Evolutionary conservation across 257 asterid species (phyloP), one percentile per base, ranked within the genome.

Genomic region (Solanum habrochaites): DNA sequence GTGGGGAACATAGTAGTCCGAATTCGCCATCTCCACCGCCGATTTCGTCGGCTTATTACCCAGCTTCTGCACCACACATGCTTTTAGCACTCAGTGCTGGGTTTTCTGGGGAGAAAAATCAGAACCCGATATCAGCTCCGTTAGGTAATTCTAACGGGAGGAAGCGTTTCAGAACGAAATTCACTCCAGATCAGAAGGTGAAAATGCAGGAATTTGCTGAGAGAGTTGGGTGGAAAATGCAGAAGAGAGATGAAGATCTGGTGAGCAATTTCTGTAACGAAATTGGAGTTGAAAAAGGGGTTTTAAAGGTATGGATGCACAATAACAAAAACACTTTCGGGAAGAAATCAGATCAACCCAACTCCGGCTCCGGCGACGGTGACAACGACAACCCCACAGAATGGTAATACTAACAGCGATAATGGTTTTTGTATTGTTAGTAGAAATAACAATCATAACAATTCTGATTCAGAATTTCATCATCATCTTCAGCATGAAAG

Each of bases 11-110:
- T 85, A 90, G 93, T 88, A 92, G 96, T 83, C 98, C 98, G 5
- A 91, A 93, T 43, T 95, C 99, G 0, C 97, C 96, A 0, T 95
- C 99, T 0, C 99, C 98, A 1, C 99, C 98, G 64, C 99, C 98
- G 93, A 96, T 96, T 93, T 96, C 99, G 6, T 94, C 98, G 18
- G 89, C 97, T 18, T 95, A 95, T 93, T 96, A 94, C 69, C 85
- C 85, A 90, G 96, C 98, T 2, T 95, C 98, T 4, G 98, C 98
- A 25, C 98, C 99, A 21, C 99, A 94, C 88, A 92, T 95, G 98
- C 90, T 94, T 29, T 90, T 97, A 4, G 96, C 99, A 2, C 93
- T 96, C 42, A 92, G 94, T 89, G 93, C 94, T 31, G 97, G 97
- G 6, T 40, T 90, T 45, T 80, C 95, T 1, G 94, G 56, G 8